Evolutionary conservation across 2,329 filamentous ascomycete species (phyloP).

Genomic region (Colletotrichum chrysophilum): DNA sequence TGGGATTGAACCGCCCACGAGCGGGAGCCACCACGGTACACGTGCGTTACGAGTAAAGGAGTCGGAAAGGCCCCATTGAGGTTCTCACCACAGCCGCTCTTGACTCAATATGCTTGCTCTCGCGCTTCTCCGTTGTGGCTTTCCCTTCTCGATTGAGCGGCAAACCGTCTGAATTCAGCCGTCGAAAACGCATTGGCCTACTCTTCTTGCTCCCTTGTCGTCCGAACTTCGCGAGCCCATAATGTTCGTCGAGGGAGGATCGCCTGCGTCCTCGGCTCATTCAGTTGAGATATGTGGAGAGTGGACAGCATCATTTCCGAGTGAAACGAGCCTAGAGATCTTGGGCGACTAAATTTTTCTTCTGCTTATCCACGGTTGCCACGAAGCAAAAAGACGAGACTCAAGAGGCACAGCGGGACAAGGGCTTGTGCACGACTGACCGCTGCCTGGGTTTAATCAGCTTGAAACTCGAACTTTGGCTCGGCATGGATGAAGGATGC

Average conservation of each 20-base stretch:
- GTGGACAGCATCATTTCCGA: slow-evolving; percentile 12
- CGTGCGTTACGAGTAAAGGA: slow-evolving; percentile 15
- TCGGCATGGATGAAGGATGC: slow-evolving; percentile 5
- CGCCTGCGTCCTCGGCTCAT: not conserved
- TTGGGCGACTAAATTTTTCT: not conserved
- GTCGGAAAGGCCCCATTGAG: not conserved
- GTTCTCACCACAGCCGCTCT: not conserved
- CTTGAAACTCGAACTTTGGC: slow-evolving; percentile 2
- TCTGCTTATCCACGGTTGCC: not conserved
- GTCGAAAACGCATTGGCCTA: not conserved
- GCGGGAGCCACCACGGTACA: not conserved
- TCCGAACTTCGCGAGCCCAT: not conserved
- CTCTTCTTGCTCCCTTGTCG: not conserved
- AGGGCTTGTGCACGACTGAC: not conserved
- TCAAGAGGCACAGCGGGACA: not conserved
- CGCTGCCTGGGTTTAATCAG: slow-evolving; percentile 4
- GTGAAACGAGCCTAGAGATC: slow-evolving; percentile 15
- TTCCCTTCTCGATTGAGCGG: not conserved
- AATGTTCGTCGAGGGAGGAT: not conserved
- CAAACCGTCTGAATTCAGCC: not conserved
- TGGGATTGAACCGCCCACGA: not conserved
- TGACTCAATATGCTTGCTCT: slow-evolving; percentile 8
- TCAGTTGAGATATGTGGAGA: not conserved
- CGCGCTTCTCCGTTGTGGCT: not conserved
- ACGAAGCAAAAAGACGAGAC: not conserved